phyloP scores from a whole-genome alignment of 129 eudicot species.

The Kitagawia praeruptora region DNA sequence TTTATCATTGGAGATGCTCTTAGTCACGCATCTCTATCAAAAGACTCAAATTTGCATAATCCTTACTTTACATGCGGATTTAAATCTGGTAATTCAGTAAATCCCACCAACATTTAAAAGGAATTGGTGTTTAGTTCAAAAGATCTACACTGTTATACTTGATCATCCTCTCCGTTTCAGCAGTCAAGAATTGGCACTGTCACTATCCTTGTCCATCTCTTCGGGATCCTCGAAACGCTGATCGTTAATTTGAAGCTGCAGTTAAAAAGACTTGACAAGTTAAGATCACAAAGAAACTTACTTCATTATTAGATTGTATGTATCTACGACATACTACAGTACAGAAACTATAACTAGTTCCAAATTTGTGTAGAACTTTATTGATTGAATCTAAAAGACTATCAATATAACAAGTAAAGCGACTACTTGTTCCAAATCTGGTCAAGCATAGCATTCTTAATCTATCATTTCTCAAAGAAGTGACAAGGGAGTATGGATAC shows the following conservation, averaged over 20 bases:
- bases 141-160: background rate
- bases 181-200: slow-evolving; percentile 26
- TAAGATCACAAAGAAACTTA: background rate
- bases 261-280: background rate
- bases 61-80: background rate
- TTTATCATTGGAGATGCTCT: no score
- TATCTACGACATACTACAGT: background rate
- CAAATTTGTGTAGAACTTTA: background rate
- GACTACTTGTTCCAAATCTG: background rate
- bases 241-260: slow-evolving; percentile 85
- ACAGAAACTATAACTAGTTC: background rate
- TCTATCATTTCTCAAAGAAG: background rate
- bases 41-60: background rate
- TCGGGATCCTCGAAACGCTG: slow-evolving; percentile 89
- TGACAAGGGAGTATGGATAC: background rate
- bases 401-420: background rate
- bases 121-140: background rate
- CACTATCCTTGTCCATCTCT: slow-evolving; percentile 53
- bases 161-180: background rate
- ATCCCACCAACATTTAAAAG: background rate
- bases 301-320: background rate
- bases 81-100: background rate
- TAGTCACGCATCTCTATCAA: background rate
- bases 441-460: background rate
- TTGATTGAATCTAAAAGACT: background rate